A percentile compares a stretch with the other conserved stretches of the same genome.
phyloP scores from a whole-genome alignment of 2,329 filamentous ascomycete species.

The Fusarium heterosporum region DNA sequence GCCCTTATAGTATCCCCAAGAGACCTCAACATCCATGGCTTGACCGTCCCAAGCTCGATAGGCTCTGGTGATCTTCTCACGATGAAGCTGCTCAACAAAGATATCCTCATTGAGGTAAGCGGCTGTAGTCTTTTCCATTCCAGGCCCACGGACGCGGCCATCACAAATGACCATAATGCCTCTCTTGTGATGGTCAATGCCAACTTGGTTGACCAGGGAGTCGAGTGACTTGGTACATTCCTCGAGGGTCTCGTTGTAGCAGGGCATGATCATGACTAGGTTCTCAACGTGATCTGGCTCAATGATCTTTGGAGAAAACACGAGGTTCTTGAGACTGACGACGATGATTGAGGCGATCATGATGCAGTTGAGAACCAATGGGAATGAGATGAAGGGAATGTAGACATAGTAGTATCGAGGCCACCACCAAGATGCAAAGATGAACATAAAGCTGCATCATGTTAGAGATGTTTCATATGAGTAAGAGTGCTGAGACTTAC shows the following conservation, averaged over 20 bases:
- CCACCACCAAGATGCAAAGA: slow-evolving; percentile 46
- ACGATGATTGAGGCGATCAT: slow-evolving; percentile 42
- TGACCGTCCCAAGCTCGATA: slow-evolving; percentile 55
- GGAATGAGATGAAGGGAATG: slow-evolving; percentile 45
- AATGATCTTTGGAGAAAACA: slow-evolving; percentile 30
- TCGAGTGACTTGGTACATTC: slow-evolving; percentile 51
- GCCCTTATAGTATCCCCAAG: slow-evolving; percentile 54
- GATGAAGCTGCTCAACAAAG: slow-evolving; percentile 46
- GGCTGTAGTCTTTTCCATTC: slow-evolving; percentile 40
- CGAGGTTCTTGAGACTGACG: slow-evolving; percentile 31
- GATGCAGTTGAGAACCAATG: slow-evolving; percentile 43
- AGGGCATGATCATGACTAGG: slow-evolving; percentile 55
- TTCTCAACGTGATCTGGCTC: slow-evolving; percentile 46
- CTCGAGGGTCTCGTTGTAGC: slow-evolving; percentile 58
- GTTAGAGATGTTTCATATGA: background rate
- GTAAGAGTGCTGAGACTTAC: background rate
- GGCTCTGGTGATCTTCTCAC: slow-evolving; percentile 49
- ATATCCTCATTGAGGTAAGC: slow-evolving; percentile 57
- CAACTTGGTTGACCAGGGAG: slow-evolving; percentile 44
- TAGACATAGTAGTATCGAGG: slow-evolving; percentile 42
- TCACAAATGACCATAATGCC: slow-evolving; percentile 44
- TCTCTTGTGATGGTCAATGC: slow-evolving; percentile 38
- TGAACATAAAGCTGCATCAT: slow-evolving; percentile 37
- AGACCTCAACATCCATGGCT: slow-evolving; percentile 53
- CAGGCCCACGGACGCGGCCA: slow-evolving; percentile 41